These are phyloP conservation scores for Candida ponderosae DNA, from an alignment of 805 yeast species.

Conservation along the genomic window DNA sequence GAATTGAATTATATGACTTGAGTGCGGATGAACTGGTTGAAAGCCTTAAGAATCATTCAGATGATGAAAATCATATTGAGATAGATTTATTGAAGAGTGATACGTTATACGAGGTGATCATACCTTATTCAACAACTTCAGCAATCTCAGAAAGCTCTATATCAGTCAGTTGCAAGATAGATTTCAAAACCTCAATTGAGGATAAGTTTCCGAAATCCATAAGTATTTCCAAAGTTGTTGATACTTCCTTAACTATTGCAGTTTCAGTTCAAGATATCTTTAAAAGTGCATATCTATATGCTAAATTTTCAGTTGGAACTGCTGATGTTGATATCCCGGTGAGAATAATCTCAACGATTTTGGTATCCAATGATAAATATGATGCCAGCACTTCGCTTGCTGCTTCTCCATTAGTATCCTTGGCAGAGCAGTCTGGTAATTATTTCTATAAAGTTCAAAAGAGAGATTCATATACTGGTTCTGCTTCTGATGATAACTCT, in stretches of 20 bases:
- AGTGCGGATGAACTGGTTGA: neutral
- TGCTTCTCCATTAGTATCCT: constrained; percentile 37
- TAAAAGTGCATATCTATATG: constrained; percentile 44
- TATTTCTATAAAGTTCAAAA: constrained; percentile 47
- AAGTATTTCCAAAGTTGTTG: constrained; percentile 25
- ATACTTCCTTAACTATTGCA: constrained; percentile 51
- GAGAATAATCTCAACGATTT: constrained; percentile 36
- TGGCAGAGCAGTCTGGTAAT: constrained; percentile 64
- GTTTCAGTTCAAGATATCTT: constrained; percentile 80
- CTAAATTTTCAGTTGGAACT: constrained; percentile 65
- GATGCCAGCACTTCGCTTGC: constrained; percentile 23
- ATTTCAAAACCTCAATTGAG: too few species aligned
- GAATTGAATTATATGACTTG: neutral
- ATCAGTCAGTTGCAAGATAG: too few species aligned
- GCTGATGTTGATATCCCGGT: constrained; percentile 44
- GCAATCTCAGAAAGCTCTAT: constrained; percentile 3
- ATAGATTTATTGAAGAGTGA: constrained; percentile 3
- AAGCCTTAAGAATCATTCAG: neutral
- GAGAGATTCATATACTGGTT: constrained; percentile 8
- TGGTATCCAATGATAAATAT: constrained; percentile 27
- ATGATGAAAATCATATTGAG: neutral
- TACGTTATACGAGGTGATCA: constrained; percentile 16
- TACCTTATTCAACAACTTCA: constrained; percentile 25
- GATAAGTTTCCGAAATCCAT: constrained; percentile 6
- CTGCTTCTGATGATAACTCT: constrained; percentile 22